Evolutionary conservation across 2,329 filamentous ascomycete species (phyloP).

Genomic region (Sporothrix globosa): DNA sequence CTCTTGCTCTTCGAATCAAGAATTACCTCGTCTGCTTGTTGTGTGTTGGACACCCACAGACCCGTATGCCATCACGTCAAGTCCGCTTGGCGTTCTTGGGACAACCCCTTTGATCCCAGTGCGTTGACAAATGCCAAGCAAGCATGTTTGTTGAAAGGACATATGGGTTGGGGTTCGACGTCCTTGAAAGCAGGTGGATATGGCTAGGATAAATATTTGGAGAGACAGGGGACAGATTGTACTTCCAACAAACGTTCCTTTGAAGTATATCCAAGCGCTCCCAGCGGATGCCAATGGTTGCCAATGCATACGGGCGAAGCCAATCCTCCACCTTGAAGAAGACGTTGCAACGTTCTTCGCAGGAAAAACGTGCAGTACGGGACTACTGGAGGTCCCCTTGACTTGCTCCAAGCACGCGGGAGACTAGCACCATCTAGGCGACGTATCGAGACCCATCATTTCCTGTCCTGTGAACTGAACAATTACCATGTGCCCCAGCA

Average conservation of each 20-base stretch:
- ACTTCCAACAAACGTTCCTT: not conserved
- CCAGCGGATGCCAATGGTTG: not conserved
- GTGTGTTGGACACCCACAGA: too few species aligned
- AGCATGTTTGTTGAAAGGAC: not conserved
- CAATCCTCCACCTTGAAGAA: not conserved
- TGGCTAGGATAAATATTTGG: constrained; percentile 10
- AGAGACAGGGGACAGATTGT: not conserved
- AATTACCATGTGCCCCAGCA: not conserved
- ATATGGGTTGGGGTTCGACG: constrained; percentile 11
- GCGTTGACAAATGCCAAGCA: constrained; percentile 1
- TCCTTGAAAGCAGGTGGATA: not conserved
- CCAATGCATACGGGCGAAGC: not conserved
- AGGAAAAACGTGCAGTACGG: not conserved
- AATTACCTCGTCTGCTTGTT: not conserved
- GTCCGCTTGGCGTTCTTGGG: constrained; percentile 1
- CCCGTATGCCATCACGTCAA: not conserved
- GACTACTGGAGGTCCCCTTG: not conserved
- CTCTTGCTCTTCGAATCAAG: not conserved
- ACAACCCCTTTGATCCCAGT: not conserved
- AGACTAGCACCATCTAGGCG: not conserved
- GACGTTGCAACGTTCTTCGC: not conserved
- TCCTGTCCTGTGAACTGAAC: not conserved
- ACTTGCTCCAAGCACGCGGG: not conserved
- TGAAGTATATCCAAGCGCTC: not conserved
- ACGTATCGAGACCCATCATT: constrained; percentile 5